Conservation (phyloP, 306 rosid species). For the Quercus rubra region DNA sequence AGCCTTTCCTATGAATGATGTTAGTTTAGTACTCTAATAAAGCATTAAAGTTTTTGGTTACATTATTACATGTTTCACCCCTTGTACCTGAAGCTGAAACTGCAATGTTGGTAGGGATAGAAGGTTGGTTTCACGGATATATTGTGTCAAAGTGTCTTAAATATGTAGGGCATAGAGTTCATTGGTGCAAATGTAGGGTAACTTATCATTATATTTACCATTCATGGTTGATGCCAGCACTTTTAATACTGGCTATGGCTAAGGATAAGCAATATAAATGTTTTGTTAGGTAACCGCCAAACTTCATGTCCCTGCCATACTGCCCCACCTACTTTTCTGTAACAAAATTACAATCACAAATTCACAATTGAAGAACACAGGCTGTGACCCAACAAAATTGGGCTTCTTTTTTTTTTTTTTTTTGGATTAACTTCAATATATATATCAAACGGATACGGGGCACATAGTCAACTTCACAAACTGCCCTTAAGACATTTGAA, state of each 20-base stretch:
- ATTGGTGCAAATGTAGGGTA: not conserved
- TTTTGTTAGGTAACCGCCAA: not conserved
- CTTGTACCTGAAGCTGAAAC: not conserved
- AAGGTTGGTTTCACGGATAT: not conserved
- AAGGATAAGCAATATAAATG: not conserved
- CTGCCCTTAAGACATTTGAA: too few relatives aligned
- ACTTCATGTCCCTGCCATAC: not conserved
- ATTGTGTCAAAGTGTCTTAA: not conserved
- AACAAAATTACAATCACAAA: not conserved
- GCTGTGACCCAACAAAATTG: too few relatives aligned
- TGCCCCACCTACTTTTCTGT: not conserved
- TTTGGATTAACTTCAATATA: too few relatives aligned
- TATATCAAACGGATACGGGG: too few relatives aligned
- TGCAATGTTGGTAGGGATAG: not conserved
- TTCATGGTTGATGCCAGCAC: too few relatives aligned
- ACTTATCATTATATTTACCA: not conserved
- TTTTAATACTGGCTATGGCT: too few relatives aligned
- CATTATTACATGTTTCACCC: not conserved
- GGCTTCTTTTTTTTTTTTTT: too few relatives aligned
- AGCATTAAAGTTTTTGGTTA: too few relatives aligned
- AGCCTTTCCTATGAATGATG: too few relatives aligned
- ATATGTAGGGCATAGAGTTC: constrained; percentile 11
- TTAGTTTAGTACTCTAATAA: too few relatives aligned
- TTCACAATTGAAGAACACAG: not conserved
- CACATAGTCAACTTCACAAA: too few relatives aligned